Percentiles rank a stretch among this genome's conserved stretches.
These are phyloP conservation scores for Myxozyma melibiosi DNA, from an alignment of 805 yeast genomes.

Conservation along the genomic window DNA sequence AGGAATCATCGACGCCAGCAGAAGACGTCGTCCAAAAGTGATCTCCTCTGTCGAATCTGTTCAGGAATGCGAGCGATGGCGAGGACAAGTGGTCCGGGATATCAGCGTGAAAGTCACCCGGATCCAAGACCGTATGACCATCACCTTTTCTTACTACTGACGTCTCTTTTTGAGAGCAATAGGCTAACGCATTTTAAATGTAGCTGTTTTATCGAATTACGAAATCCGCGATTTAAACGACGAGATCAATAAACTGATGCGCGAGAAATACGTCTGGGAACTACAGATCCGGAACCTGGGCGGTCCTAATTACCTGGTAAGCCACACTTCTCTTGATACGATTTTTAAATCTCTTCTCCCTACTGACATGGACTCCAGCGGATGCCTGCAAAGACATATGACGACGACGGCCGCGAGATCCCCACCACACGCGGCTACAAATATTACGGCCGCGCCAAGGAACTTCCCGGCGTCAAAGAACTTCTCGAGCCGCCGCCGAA, in stretches of 20 bases:
- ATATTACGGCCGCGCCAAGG: constrained; percentile 83
- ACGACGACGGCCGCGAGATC: constrained; percentile 35
- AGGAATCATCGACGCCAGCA: constrained; percentile 54
- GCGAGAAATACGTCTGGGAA: constrained; percentile 79
- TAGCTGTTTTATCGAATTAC: constrained; percentile 53
- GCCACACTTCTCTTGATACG: constrained; percentile 33
- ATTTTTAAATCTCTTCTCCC: neutral
- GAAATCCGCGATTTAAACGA: constrained; percentile 77
- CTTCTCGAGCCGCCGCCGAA: constrained; percentile 45
- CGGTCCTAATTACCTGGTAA: constrained; percentile 63
- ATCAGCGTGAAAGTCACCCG: constrained; percentile 61
- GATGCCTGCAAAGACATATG: constrained; percentile 28
- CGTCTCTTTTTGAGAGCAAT: neutral
- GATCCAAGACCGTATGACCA: constrained; percentile 61
- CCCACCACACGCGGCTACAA: constrained; percentile 56
- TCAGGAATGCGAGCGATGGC: constrained; percentile 71
- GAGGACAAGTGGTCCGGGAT: constrained; percentile 63
- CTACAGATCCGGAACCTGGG: constrained; percentile 67
- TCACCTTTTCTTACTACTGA: constrained; percentile 33
- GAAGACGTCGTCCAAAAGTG: constrained; percentile 62
- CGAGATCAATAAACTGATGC: constrained; percentile 62
- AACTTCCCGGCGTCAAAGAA: constrained; percentile 69
- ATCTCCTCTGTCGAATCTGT: constrained; percentile 56
- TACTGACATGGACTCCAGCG: constrained; percentile 14
- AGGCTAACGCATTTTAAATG: neutral